These are phyloP conservation scores for Phyllosticta capitalensis DNA, from an alignment of 2,329 filamentous ascomycete genomes.

Conservation along the genomic window DNA sequence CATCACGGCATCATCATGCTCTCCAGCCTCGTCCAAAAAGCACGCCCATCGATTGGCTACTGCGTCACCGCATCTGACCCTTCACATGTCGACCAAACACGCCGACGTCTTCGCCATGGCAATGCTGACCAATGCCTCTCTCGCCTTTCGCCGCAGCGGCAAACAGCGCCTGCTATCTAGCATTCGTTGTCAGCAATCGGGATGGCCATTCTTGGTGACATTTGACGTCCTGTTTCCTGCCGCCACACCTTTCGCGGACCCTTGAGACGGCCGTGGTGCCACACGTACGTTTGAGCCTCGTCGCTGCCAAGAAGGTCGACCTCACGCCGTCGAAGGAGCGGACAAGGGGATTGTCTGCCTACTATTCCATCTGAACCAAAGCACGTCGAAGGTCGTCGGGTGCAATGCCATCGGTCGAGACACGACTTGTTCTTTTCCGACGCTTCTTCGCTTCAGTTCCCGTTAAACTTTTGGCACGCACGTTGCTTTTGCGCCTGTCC, in stretches of 20 bases:
- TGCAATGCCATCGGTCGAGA: neutral
- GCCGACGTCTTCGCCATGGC: neutral
- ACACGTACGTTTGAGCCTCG: conserved; percentile 5
- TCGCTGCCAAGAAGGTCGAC: neutral
- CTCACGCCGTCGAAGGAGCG: neutral
- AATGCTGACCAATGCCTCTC: neutral
- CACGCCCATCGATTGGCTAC: neutral
- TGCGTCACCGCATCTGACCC: neutral
- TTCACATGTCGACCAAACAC: neutral
- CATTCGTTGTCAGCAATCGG: neutral
- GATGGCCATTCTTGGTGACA: neutral
- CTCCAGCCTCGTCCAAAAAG: neutral
- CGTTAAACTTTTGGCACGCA: neutral
- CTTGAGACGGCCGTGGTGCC: conserved; percentile 10
- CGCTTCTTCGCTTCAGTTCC: neutral
- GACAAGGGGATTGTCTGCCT: neutral
- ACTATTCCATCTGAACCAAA: neutral
- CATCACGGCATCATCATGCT: neutral
- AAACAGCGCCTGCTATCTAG: neutral
- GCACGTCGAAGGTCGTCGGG: neutral
- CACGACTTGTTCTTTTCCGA: too few relatives aligned
- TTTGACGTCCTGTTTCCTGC: conserved; percentile 6
- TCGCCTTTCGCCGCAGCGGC: neutral
- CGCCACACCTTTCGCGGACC: conserved; percentile 4
- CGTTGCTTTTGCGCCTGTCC: neutral